A percentile compares a stretch with the other conserved stretches of the same genome.
Evolutionary conservation across 768 basidiomycete species (phyloP).

Genomic region (Cystobasidium tubakii): DNA sequence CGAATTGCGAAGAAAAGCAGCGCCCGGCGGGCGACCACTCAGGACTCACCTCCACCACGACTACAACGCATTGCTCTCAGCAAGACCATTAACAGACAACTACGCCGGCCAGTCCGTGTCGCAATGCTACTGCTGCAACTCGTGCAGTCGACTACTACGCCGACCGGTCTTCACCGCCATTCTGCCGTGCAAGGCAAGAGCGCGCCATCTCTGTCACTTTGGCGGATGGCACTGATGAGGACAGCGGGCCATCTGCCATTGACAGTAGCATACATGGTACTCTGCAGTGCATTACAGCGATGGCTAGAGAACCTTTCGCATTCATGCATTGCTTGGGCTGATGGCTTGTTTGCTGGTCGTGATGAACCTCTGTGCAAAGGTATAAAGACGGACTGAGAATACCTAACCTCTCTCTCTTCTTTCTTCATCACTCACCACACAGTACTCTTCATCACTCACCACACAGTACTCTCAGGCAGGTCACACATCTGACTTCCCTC

Average conservation of each 20-base stretch:
- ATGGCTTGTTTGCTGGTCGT: background rate
- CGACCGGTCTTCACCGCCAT: background rate
- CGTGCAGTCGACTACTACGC: background rate
- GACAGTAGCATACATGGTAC: background rate
- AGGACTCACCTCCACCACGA: background rate
- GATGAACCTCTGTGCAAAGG: background rate
- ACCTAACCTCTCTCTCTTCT: background rate
- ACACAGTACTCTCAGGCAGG: background rate
- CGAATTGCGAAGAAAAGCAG: too few relatives aligned
- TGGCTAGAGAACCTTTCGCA: background rate
- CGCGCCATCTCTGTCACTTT: background rate
- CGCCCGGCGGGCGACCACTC: too few relatives aligned
- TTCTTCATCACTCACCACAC: conserved; percentile 2
- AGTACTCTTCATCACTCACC: background rate
- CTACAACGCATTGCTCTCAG: background rate
- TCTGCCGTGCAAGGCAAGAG: background rate
- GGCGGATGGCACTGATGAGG: conserved; percentile 3
- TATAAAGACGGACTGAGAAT: background rate
- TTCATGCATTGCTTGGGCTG: background rate
- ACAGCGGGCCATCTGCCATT: conserved; percentile 6
- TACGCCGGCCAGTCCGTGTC: background rate
- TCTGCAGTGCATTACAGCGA: background rate
- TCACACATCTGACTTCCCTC: background rate
- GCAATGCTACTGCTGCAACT: conserved; percentile 1
- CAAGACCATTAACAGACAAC: background rate